Base-by-base conservation (phyloP, 768 basidiomycete species). In the Lactarius akahatsu region DNA sequence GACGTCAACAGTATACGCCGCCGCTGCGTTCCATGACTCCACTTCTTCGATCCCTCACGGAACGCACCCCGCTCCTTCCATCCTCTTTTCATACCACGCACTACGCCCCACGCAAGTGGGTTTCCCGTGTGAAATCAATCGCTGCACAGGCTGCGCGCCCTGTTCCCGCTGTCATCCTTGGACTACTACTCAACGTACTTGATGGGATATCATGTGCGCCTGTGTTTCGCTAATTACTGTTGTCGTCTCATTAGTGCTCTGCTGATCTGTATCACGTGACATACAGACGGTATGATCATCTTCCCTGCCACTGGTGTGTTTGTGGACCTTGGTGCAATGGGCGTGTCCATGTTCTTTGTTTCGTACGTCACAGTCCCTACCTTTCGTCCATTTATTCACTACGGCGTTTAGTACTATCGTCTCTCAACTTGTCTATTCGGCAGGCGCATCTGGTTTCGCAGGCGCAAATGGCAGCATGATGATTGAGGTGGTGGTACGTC, bases 381-480 rank as follows among this genome's bases (percentile, higher is more conserved):
- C 52, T 59, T 26, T 18, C 20, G 41, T 34, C 9, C n/a, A 2
- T 20, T 23, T 28, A 16, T 28, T 64, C 23, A 36, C 34, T 6
- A 15, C 54, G 13, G 60, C 32, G 20, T 36, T 40, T 70, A 89
- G 88, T 6, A 85, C 92, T 32, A 79, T 94, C 59, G 74, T 96
- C 41, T 80, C 94, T 0, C 96, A 98, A 73, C 77, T 97, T 28
- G 84, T 90, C 0, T 98, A 93, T 76, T 89, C 91, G 1, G 76
- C 88, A 10, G 96, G 94, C 5, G 96, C 92, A 4, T 94, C 91
- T 70, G 88, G 87, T 28, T 97, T 99, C 75, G 87, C 87, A 10
- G 92, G 92, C 59, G 94, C 90, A 2, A 95, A 94, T 76, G 93
- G 92, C 7, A 94, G 91, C 69, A 94, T 96, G 94, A 97, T 98